These are phyloP conservation scores for Fusarium incarnatum DNA, from an alignment of 2,329 filamentous ascomycete genomes.

Conservation along the genomic window DNA sequence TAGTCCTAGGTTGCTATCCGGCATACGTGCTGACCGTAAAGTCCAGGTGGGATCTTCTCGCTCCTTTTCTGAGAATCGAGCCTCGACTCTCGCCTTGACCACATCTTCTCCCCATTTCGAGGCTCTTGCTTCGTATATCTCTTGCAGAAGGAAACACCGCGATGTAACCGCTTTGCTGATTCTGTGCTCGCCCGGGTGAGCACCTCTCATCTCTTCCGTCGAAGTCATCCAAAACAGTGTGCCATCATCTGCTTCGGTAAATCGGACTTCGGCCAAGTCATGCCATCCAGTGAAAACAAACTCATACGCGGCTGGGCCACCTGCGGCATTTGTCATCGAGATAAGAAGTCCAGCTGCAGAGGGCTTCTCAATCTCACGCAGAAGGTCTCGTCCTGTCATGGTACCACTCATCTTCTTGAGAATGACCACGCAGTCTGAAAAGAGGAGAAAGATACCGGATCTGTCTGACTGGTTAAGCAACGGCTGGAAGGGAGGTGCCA, in stretches of 20 bases:
- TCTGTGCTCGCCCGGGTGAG: conserved; percentile 57
- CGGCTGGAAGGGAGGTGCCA: conserved; percentile 75
- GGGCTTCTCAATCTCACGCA: conserved; percentile 87
- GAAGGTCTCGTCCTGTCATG: conserved; percentile 78
- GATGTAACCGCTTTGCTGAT: conserved; percentile 65
- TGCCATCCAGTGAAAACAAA: conserved; percentile 82
- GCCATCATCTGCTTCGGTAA: conserved; percentile 76
- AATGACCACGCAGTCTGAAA: conserved; percentile 83
- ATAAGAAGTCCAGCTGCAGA: conserved; percentile 72
- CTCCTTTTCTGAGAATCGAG: conserved; percentile 84
- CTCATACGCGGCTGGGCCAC: conserved; percentile 72
- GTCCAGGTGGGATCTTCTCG: conserved; percentile 85
- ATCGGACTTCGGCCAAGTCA: conserved; percentile 74
- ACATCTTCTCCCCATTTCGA: conserved; percentile 85
- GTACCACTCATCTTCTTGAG: conserved; percentile 75
- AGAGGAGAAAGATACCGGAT: conserved; percentile 82
- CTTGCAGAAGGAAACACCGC: conserved; percentile 77
- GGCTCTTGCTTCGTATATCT: conserved; percentile 82
- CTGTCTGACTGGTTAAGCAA: conserved; percentile 59
- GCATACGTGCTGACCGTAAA: conserved; percentile 74
- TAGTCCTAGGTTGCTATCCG: conserved; percentile 69
- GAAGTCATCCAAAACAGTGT: conserved; percentile 76
- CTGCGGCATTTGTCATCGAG: conserved; percentile 72
- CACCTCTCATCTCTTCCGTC: conserved; percentile 68
- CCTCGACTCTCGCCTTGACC: conserved; percentile 86